Evolutionary conservation across 345 rosid species (phyloP), one percentile per base, ranked within the genome.

Genomic region (Eucalyptus erythrocorys): DNA sequence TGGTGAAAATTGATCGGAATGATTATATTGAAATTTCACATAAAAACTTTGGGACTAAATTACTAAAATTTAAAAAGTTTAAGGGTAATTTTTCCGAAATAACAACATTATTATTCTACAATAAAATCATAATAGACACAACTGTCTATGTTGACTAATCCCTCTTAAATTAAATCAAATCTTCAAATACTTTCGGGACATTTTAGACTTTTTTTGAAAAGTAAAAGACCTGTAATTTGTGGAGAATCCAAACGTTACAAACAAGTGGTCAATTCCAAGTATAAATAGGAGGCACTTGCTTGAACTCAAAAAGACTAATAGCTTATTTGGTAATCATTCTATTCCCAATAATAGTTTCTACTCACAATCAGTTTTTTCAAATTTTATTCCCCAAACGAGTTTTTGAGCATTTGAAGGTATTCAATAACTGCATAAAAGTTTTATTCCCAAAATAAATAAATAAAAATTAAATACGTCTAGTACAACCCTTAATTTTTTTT

Each of bases 1-100:
- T 0, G 3, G 22, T 2, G 0, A 66, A n/a, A 66, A 66, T 32
- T 66, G 6, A n/a, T 15, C 3, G 0, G 15, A 66, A 15, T 32
- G 3, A 15, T 8, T 32, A 66, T 14, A n/a, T 32, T n/a, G 5
- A 4, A 66, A 66, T 8, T 66, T 32, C 4, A 16, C 22, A 7
- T 30, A 61, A 61, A 61, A 13, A 30, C n/a, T 5, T 30, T 61
- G n/a, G 8, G 21, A 32, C 40, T 66, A 14, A 14, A 32, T 32
- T 8, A 7, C 2, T 21, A 66, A 66, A 66, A 66, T 15, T n/a
- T 1, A 27, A 64, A 66, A 32, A n/a, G 0, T 15, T n/a, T 66
- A 66, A 3, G 5, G 40, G 8, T 66, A 64, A n/a, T 15, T 66
- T 64, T 32, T 66, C 21, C 11, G 5, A 66, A 66, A n/a, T 32